Conservation (phyloP, 371 early-diverging fungal species). For the Coemansia linderi region DNA sequence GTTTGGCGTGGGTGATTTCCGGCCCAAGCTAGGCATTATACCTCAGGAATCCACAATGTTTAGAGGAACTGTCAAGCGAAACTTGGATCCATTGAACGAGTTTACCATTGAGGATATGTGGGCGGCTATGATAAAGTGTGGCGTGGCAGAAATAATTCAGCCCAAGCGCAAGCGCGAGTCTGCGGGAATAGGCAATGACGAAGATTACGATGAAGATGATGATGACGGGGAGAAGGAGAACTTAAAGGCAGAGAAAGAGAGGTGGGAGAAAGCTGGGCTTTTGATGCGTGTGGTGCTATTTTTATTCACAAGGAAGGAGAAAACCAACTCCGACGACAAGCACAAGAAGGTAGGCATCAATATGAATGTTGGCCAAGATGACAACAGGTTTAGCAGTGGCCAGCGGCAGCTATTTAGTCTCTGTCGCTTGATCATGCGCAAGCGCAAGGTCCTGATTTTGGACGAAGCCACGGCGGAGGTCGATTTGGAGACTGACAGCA, state of each 20-base stretch:
- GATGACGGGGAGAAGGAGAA: too few species aligned
- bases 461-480: slow-evolving; percentile 67
- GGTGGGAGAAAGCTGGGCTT: slow-evolving; percentile 10
- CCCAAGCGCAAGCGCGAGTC: slow-evolving; percentile 53
- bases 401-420: slow-evolving; percentile 60
- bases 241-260: neutral
- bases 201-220: neutral
- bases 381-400: slow-evolving; percentile 58
- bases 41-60: slow-evolving; percentile 8
- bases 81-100: slow-evolving; percentile 12
- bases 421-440: slow-evolving; percentile 54
- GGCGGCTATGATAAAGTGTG: slow-evolving; percentile 39
- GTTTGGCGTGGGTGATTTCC: slow-evolving; percentile 67
- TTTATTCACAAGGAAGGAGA: neutral
- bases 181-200: neutral
- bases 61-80: neutral
- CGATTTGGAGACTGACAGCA: slow-evolving; percentile 59
- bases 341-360: too few species aligned
- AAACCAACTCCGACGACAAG: slow-evolving; percentile 21
- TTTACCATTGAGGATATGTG: slow-evolving; percentile 12
- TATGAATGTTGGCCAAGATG: neutral
- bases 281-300: neutral
- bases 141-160: neutral
- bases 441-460: slow-evolving; percentile 61
- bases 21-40: slow-evolving; percentile 9